Base-by-base conservation (phyloP, 176 grass and related monocot genomes). In the Avena sativa region DNA sequence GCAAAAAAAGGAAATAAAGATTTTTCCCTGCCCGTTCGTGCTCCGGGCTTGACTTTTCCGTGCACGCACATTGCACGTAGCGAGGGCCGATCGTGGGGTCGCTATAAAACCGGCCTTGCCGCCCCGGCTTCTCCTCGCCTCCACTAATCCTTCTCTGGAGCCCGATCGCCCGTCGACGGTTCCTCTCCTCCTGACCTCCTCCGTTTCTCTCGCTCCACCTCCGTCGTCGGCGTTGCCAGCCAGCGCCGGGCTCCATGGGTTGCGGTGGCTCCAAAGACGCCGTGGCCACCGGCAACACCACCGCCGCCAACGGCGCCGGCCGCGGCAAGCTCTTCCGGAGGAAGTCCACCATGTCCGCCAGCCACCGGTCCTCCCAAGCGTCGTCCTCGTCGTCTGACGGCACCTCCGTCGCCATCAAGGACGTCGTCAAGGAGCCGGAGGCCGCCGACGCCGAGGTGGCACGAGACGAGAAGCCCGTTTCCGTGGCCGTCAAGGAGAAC, bases 231-330 rank as follows among this genome's bases (percentile, higher is more conserved):
- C 69, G 70, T 34, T 59, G 78, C 69, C 77, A 6, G 70, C 34
- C 78, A 82, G 71, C 79, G 80, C 79, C 83, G 43, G 73, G 48
- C 25, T 76, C 81, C 49, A 98, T 98, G 93, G 96, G 96, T 89
- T 98, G 96, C 79, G 86, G 96, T 76, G 91, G 88, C 70, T 98
- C 96, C 2, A 98, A 98, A 56, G 87, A 93, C 26, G 93, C 88
- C 14, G 96, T 95, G 83, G 96, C 93, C 90, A 91, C 93, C 70
- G 86, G 88, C 69, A 95, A 95, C 89, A 92, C 89, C 43, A 79
- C 38, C 69, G 65, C 49, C 50, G 55, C 25, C 50, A 26, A 28
- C 72, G 74, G 25, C 74, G 49, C 48, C 71, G 46, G 71, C n/a
- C 44, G 9, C n/a, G 5, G n/a, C 65, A 88, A 63, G 72, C 76